Evolutionary conservation across 345 rosid species (phyloP).

Genomic region (Aquilaria malaccensis): DNA sequence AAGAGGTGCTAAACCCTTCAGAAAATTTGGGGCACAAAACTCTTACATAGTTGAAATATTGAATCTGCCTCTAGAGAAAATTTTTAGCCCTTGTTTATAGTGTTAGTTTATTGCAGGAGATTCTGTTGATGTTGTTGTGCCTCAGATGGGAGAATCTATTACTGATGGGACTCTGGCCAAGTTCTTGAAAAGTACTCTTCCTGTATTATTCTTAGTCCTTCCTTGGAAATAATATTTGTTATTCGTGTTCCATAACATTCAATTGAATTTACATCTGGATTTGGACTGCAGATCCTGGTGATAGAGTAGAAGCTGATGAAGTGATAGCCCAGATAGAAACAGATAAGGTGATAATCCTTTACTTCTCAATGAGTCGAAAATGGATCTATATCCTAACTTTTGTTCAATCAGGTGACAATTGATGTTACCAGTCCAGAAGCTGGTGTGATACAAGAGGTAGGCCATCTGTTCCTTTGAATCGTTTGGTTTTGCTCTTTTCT

Average conservation of each 20-base stretch:
- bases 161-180: slow-evolving; percentile 77
- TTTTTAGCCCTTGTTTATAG: slow-evolving; percentile 14
- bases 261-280: slow-evolving; percentile 1
- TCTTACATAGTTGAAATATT: slow-evolving; percentile 6
- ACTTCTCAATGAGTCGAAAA: neutral
- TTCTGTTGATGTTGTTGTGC: slow-evolving; percentile 68
- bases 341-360: slow-evolving; percentile 55
- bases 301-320: slow-evolving; percentile 85
- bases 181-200: slow-evolving; percentile 58
- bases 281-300: slow-evolving; percentile 75
- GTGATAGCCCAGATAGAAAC: slow-evolving; percentile 98
- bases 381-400: slow-evolving; percentile 11
- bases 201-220: neutral
- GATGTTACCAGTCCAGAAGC: slow-evolving; percentile 86
- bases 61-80: no score
- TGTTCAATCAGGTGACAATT: slow-evolving; percentile 55
- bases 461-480: neutral
- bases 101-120: slow-evolving; percentile 34
- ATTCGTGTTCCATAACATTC: slow-evolving; percentile 1
- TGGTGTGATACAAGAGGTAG: slow-evolving; percentile 78
- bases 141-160: slow-evolving; percentile 91
- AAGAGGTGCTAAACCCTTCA: neutral
- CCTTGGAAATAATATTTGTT: neutral
- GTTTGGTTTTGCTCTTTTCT: slow-evolving; percentile 8
- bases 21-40: neutral